A percentile compares a stretch with the other conserved stretches of the same genome.
These are phyloP conservation scores for Ulvella scutata DNA, from an alignment of 139 green algal species.

Conservation along the genomic window DNA sequence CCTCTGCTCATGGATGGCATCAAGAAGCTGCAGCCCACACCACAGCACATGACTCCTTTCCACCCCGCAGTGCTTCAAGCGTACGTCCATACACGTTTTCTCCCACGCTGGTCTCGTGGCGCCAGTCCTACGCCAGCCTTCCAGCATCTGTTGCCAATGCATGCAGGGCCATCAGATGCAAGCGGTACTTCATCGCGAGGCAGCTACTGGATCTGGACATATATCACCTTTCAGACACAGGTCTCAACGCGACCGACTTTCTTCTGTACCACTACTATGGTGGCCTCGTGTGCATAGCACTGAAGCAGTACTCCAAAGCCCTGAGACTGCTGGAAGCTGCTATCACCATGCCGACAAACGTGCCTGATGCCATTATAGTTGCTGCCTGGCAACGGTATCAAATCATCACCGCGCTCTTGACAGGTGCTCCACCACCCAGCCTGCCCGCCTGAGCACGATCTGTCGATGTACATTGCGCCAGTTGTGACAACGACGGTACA, in stretches of 20 bases:
- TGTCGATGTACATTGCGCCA: too few species aligned
- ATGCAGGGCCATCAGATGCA: background rate
- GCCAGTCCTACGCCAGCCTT: background rate
- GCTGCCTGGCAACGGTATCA: background rate
- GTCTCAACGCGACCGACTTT: background rate
- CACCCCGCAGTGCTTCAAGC: background rate
- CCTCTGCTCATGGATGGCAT: background rate
- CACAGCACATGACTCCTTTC: background rate
- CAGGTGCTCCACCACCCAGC: too few species aligned
- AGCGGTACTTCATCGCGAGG: background rate
- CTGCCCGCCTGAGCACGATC: too few species aligned
- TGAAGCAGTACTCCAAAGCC: background rate
- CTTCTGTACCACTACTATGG: slow-evolving; percentile 4
- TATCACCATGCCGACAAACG: background rate
- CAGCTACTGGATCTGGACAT: background rate
- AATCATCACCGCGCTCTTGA: background rate
- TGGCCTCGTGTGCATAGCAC: background rate
- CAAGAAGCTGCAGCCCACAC: background rate
- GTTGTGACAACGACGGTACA: too few species aligned
- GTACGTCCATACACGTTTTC: background rate
- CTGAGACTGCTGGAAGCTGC: background rate
- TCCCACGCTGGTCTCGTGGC: background rate
- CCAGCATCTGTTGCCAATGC: background rate
- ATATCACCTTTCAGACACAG: background rate
- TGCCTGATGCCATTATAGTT: background rate